Evolutionary conservation across 2,329 filamentous ascomycete genomes (phyloP).

Genomic region (Xenosphaeropsis pyriputrescens): DNA sequence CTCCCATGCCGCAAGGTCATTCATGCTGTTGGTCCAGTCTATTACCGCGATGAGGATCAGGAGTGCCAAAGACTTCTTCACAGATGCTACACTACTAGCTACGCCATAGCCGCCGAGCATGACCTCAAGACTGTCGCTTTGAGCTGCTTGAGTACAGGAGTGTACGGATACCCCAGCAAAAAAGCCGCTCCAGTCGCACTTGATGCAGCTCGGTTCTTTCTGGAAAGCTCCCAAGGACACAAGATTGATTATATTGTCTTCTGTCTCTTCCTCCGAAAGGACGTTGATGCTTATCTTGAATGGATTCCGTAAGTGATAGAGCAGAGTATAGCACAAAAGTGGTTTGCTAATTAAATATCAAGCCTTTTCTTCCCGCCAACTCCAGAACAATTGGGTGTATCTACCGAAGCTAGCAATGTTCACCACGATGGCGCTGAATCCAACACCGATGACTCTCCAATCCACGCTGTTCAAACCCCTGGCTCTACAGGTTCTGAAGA

Average conservation of each 20-base stretch:
- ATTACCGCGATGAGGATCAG: conserved; percentile 27
- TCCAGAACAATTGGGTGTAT: conserved; percentile 16
- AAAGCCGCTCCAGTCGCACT: conserved; percentile 63
- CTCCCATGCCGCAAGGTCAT: conserved; percentile 71
- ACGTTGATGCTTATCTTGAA: conserved; percentile 57
- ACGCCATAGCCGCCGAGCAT: conserved; percentile 57
- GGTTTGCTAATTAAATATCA: conserved; percentile 17
- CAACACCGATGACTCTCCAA: too few species aligned
- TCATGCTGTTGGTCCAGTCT: conserved; percentile 82
- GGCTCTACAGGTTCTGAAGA: too few species aligned
- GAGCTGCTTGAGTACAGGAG: conserved; percentile 69
- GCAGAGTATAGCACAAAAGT: not conserved
- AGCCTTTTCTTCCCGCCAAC: conserved; percentile 29
- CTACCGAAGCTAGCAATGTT: too few species aligned
- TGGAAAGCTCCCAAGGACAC: conserved; percentile 19
- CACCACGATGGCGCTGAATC: too few species aligned
- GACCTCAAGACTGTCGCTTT: conserved; percentile 65
- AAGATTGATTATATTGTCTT: conserved; percentile 21
- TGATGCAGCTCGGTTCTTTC: conserved; percentile 29
- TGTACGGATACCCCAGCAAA: conserved; percentile 73
- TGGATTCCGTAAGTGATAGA: conserved; percentile 54
- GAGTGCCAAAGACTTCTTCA: conserved; percentile 31
- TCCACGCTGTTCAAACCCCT: too few species aligned
- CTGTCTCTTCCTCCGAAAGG: conserved; percentile 68
- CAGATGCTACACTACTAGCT: conserved; percentile 53